Percentiles rank a stretch among this genome's conserved stretches.
Conservation (phyloP, 2,329 filamentous ascomycete species). For the Elsinoe perseae region DNA sequence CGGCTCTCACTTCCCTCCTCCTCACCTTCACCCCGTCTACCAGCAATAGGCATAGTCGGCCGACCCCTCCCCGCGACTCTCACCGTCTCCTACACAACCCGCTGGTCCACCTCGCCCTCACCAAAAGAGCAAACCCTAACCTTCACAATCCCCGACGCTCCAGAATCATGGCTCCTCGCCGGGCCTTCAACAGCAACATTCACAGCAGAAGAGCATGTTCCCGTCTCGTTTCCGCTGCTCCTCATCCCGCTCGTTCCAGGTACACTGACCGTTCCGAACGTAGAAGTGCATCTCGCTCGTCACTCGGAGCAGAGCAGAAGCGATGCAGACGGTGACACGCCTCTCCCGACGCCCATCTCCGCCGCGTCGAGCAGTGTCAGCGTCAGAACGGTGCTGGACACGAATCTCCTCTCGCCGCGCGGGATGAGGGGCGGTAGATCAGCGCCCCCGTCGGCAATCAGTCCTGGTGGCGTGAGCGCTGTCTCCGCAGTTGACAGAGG, state of each 20-base stretch:
- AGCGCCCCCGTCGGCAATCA: conserved; percentile 26
- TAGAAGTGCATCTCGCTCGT: conserved; percentile 65
- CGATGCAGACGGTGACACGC: background rate
- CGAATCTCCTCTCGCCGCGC: background rate
- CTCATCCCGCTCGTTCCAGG: conserved; percentile 75
- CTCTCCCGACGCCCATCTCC: background rate
- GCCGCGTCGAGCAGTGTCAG: background rate
- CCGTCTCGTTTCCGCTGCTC: conserved; percentile 56
- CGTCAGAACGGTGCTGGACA: conserved; percentile 22
- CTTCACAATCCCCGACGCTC: conserved; percentile 69
- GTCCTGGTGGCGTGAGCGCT: background rate
- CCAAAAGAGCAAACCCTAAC: conserved; percentile 53
- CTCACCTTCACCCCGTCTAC: conserved; percentile 24
- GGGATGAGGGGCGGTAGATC: conserved; percentile 20
- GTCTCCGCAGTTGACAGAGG: conserved; percentile 18
- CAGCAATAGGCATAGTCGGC: conserved; percentile 50
- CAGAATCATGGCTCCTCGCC: conserved; percentile 75
- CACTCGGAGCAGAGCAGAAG: background rate
- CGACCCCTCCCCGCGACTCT: conserved; percentile 58
- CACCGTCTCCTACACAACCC: conserved; percentile 48
- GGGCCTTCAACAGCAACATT: conserved; percentile 76
- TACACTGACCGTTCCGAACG: conserved; percentile 63
- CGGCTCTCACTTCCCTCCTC: conserved; percentile 48
- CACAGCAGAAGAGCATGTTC: conserved; percentile 34
- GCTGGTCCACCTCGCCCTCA: conserved; percentile 37